Evolutionary conservation across 2,329 filamentous ascomycete species (phyloP).

Genomic region (Ascochyta pisi): DNA sequence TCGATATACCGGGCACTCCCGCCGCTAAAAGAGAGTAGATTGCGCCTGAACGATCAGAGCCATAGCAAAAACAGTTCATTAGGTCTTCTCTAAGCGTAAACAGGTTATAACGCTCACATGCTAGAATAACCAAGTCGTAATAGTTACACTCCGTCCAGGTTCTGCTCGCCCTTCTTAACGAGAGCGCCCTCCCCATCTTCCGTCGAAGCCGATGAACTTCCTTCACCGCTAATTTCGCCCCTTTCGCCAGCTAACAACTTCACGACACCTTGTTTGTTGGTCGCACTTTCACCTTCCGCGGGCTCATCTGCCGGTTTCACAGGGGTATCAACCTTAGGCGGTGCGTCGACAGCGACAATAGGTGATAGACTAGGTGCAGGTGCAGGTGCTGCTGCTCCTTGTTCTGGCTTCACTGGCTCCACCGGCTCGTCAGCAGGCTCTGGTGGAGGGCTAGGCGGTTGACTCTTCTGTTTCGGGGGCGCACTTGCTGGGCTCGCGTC

Average conservation of each 20-base stretch:
- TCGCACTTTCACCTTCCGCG: neutral
- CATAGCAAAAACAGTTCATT: neutral
- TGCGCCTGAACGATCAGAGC: neutral
- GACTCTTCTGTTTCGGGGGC: constrained; percentile 20
- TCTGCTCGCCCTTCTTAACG: constrained; percentile 7
- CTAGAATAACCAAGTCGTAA: too few species aligned
- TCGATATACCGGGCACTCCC: too few species aligned
- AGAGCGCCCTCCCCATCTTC: constrained; percentile 1
- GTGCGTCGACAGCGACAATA: constrained; percentile 4
- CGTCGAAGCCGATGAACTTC: neutral
- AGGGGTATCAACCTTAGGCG: neutral
- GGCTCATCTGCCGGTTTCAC: neutral
- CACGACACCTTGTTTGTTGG: neutral
- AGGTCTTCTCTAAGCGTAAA: neutral
- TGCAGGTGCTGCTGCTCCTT: neutral
- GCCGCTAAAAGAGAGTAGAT: too few species aligned
- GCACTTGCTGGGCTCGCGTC: constrained; percentile 28
- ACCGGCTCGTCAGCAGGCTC: constrained; percentile 2
- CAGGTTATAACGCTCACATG: neutral
- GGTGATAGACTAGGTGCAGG: constrained; percentile 1
- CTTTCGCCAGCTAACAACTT: neutral
- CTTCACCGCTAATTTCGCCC: neutral
- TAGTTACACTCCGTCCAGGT: constrained; percentile 2
- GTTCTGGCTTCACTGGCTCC: neutral
- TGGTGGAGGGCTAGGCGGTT: constrained; percentile 2